These are phyloP conservation scores for Sindora glabra DNA, from an alignment of 306 rosid species.

Conservation along the genomic window DNA sequence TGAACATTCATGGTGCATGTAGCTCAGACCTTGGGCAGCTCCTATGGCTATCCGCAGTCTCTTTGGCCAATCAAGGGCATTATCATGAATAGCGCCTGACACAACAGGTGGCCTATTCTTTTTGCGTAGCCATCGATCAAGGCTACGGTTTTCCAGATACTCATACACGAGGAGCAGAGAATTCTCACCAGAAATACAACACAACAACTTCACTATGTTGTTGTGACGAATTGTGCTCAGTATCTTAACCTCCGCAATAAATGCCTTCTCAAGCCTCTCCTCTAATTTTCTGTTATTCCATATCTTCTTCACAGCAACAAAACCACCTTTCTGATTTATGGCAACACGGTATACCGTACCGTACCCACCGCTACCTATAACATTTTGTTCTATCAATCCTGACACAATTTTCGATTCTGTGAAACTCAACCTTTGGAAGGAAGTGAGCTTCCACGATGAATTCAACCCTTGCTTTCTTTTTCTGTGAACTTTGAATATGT, in stretches of 20 bases:
- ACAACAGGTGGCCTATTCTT: constrained; percentile 18
- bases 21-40: constrained; percentile 66
- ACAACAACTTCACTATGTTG: constrained; percentile 72
- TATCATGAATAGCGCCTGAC: constrained; percentile 15
- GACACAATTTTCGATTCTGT: constrained; percentile 43
- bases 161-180: constrained; percentile 75
- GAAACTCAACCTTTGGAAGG: constrained; percentile 66
- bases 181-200: constrained; percentile 48
- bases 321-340: constrained; percentile 9
- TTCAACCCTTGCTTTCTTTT: constrained; percentile 26
- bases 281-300: constrained; percentile 43
- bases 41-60: constrained; percentile 68
- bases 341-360: constrained; percentile 66
- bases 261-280: constrained; percentile 57
- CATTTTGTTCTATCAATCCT: constrained; percentile 26
- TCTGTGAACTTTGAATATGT: constrained; percentile 12
- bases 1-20: constrained; percentile 76
- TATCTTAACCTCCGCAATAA: constrained; percentile 61
- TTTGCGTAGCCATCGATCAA: constrained; percentile 59
- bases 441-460: constrained; percentile 50
- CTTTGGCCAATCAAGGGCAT: constrained; percentile 51
- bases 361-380: constrained; percentile 73
- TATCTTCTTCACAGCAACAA: constrained; percentile 66
- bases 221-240: constrained; percentile 60
- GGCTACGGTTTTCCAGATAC: constrained; percentile 56